phyloP scores from a whole-genome alignment of 2,329 filamentous ascomycete genomes.

The Cadophora sp. region DNA sequence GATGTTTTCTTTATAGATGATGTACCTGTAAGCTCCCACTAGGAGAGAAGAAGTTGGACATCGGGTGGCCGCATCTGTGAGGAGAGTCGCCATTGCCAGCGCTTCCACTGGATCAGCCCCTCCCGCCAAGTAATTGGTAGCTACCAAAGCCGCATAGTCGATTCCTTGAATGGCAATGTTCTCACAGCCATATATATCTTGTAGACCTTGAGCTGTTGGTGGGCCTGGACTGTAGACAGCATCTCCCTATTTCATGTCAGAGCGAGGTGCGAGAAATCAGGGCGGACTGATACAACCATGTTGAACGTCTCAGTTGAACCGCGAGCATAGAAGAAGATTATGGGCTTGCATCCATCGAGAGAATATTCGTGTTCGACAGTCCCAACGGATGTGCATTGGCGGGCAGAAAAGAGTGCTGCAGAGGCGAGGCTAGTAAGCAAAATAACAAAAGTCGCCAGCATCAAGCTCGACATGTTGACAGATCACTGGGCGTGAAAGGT shows the following conservation, averaged over 20 bases:
- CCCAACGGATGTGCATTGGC: background rate
- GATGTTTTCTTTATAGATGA: no score
- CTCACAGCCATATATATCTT: conserved; percentile 30
- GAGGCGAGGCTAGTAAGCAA: background rate
- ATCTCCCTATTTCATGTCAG: background rate
- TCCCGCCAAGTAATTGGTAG: conserved; percentile 28
- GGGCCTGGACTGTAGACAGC: conserved; percentile 31
- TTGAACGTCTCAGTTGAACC: conserved; percentile 53
- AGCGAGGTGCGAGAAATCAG: no score
- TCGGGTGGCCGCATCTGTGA: conserved; percentile 41
- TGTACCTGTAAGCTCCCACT: conserved; percentile 44
- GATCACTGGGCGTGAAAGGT: no score
- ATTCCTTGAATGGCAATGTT: conserved; percentile 42
- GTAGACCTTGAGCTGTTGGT: conserved; percentile 35
- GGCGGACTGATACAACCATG: conserved; percentile 45
- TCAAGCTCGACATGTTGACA: background rate
- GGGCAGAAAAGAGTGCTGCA: background rate
- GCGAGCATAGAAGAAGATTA: conserved; percentile 54
- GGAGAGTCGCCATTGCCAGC: conserved; percentile 34
- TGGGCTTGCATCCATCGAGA: conserved; percentile 45
- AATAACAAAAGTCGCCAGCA: background rate
- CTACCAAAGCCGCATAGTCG: conserved; percentile 30
- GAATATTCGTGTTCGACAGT: conserved; percentile 25
- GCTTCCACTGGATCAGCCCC: conserved; percentile 28
- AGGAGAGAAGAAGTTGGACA: conserved; percentile 46